Percentiles rank a stretch among this genome's conserved stretches.
Evolutionary conservation across 345 rosid genomes (phyloP).

Genomic region (Firmiana major): DNA sequence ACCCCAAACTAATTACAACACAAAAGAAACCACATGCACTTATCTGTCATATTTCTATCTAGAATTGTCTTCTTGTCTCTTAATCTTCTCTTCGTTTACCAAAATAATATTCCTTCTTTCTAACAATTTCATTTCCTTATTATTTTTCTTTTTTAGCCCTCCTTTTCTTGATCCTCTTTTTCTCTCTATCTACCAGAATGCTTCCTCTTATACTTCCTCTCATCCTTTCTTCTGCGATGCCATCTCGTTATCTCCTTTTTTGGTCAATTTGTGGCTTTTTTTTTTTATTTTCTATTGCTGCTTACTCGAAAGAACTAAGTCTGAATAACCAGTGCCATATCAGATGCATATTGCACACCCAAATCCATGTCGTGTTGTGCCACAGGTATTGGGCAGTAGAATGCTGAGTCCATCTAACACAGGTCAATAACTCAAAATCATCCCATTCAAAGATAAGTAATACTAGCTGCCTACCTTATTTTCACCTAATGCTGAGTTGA

Average conservation of each 20-base stretch:
- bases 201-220: neutral
- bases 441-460: neutral
- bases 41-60: neutral
- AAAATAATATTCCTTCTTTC: neutral
- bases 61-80: neutral
- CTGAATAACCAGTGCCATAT: neutral
- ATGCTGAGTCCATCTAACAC: neutral
- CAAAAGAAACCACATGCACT: neutral
- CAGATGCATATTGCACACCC: neutral
- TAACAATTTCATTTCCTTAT: neutral
- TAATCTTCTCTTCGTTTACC: neutral
- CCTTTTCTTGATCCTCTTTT: neutral
- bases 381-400: neutral
- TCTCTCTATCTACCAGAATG: neutral
- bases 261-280: neutral
- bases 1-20: neutral
- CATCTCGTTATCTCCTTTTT: neutral
- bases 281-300: neutral
- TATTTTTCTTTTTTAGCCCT: no score
- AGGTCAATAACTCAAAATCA: neutral
- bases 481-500: neutral
- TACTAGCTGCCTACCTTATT: neutral
- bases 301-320: neutral
- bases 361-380: neutral
- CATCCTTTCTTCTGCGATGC: neutral